Evolutionary conservation across 2,329 filamentous ascomycete genomes (phyloP), one percentile per base, ranked within the genome.

Genomic region (Emericellopsis atlantica): DNA sequence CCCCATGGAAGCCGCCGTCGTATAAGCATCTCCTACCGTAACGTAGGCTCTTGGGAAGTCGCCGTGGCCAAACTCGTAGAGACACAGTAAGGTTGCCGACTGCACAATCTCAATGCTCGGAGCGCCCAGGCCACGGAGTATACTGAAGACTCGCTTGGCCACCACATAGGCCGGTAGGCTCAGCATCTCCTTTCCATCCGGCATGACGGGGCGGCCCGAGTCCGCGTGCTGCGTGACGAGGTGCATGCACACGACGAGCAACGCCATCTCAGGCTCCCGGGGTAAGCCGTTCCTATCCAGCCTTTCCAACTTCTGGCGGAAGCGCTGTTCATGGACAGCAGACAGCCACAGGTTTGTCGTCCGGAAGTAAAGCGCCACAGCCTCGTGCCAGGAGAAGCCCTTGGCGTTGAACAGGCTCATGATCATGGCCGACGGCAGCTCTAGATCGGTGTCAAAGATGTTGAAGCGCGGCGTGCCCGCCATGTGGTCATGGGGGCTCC

Each of bases 11-110:
- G 58, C 51, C 11, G 59, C 57, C 37, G 57, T 56, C 5, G 58
- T 56, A n/a, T 57, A 59, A 1, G 60, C 56, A 47, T 67, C 62
- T 29, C 61, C 61, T 9, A 67, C 53, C 9, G 63, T 66, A 24
- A 61, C 50, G 45, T 67, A 67, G 21, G 64, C 61, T n/a, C 60
- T 53, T 39, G 52, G 49, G 26, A 60, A 54, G 29, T 64, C 57
- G 26, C 64, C 64, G 44, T 67, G 64, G 2, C 64, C 64, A 44
- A 66, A 65, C 45, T 67, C 64, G 46, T 64, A 67, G 34, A 67
- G 50, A 5, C 62, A 59, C 34, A 67, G 46, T 42, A 67, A 48
- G 16, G 63, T 54, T 23, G 58, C 60, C 43, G 60, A 63, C 48
- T 67, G 64, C 11, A 66, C 51, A 22, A 65, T 49, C 51, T 62